Evolutionary conservation across 2,329 filamentous ascomycete species (phyloP), one percentile per base, ranked within the genome.

Genomic region (Blastomyces percursus): DNA sequence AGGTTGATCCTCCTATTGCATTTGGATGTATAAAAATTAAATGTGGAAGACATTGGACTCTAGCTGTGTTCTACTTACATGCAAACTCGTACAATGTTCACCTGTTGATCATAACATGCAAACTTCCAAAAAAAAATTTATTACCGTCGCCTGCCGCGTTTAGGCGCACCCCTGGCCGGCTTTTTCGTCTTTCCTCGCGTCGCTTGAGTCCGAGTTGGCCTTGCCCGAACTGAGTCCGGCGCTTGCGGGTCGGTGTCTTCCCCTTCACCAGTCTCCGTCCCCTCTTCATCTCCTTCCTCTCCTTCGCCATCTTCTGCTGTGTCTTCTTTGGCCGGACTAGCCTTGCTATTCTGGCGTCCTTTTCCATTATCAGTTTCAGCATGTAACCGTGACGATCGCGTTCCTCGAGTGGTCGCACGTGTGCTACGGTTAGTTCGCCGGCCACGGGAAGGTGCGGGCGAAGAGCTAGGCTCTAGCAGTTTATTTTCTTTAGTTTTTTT

Each of bases 291-390:
- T 6, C 68, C 74, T 35, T 76, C 74, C 11, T 69, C 67, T 8
- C 76, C 76, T 58, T 76, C 75, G 12, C 73, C 74, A 19, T 76
- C 74, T 38, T 74, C 75, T 32, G 71, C 74, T 59, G 76, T 73
- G 4, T 70, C 74, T 3, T 77, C 76, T 14, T 74, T 75, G 3
- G 67, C 71, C 30, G 67, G 67, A 46, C 66, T 71, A 1, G 69
- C 67, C 64, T 69, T 73, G 60, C 68, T 69, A 60, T 62, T 67
- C 24, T 62, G 65, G 65, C 55, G 40, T 16, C 74, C 66, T 61
- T 68, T 70, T 46, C 70, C 68, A 19, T 69, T 64, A 51, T 74
- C 74, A 8, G 76, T 64, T 63, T 78, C 75, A 9, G 73, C 72
- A 57, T 77, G 76, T 14, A 78, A 67, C 52, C 70, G 72, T 30